These are phyloP conservation scores for Fusarium sp. DNA, from an alignment of 2,329 filamentous ascomycete species.

Conservation along the genomic window DNA sequence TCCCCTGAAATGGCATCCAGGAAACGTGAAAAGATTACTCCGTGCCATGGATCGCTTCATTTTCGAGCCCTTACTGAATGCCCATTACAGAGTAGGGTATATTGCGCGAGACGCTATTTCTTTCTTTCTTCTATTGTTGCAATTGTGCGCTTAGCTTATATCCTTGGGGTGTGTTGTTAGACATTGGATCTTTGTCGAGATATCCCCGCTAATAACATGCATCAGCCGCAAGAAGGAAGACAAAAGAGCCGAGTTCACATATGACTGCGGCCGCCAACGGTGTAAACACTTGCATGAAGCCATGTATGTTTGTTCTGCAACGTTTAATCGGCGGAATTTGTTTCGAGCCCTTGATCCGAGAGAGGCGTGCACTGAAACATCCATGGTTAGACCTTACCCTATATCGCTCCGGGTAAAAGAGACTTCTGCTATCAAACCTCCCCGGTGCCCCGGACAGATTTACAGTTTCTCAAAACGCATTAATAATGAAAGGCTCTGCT, in stretches of 20 bases:
- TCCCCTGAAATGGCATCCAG: not conserved
- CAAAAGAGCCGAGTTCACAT: constrained; percentile 1
- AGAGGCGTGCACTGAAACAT: not conserved
- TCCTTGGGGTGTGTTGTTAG: constrained; percentile 32
- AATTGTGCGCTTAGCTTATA: constrained; percentile 2
- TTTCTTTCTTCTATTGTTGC: not conserved
- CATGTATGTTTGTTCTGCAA: constrained; percentile 15
- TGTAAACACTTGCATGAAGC: constrained; percentile 20
- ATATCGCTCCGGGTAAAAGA: constrained; percentile 5
- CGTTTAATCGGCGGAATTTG: constrained; percentile 11
- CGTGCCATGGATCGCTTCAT: not conserved
- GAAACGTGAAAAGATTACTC: not conserved
- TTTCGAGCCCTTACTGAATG: not conserved
- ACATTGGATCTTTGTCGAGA: not conserved
- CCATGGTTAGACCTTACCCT: constrained; percentile 27
- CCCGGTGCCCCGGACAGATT: constrained; percentile 8
- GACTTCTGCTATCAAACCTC: constrained; percentile 1
- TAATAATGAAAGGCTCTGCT: not conserved
- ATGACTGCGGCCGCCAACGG: constrained; percentile 12
- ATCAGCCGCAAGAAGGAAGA: constrained; percentile 6
- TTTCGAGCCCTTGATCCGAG: constrained; percentile 17
- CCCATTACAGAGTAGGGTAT: not conserved
- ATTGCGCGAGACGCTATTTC: not conserved
- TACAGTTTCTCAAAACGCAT: not conserved
- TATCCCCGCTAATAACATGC: not conserved